Evolutionary conservation across 371 early-diverging fungal species (phyloP).

Genomic region (Syncephalastrum contaminatum): DNA sequence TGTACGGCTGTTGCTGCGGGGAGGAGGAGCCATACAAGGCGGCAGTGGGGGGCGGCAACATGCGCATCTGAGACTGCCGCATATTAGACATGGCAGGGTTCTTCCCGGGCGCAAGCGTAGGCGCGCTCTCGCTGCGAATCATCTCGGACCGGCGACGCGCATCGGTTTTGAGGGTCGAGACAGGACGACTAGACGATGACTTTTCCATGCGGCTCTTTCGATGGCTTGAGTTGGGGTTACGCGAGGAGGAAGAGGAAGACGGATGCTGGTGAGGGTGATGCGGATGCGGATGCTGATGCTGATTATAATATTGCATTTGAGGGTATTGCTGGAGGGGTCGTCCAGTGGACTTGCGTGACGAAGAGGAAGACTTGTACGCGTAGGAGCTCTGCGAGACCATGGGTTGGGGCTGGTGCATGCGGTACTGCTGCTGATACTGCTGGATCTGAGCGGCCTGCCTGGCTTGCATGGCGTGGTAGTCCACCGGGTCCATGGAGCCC

Average conservation of each 20-base stretch:
- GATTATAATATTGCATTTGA: constrained; percentile 1
- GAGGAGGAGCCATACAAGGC: neutral
- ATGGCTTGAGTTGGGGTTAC: constrained; percentile 18
- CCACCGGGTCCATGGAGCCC: constrained; percentile 1
- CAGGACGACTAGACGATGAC: constrained; percentile 1
- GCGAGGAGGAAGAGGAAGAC: constrained; percentile 29
- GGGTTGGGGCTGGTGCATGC: constrained; percentile 19
- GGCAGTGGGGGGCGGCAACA: neutral
- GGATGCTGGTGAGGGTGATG: constrained; percentile 16
- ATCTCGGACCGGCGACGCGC: constrained; percentile 9
- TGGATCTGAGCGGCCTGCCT: constrained; percentile 23
- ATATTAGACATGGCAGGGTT: too few relatives aligned
- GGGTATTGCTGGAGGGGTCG: too few relatives aligned
- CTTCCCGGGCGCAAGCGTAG: constrained; percentile 2
- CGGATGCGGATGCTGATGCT: neutral
- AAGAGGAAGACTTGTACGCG: neutral
- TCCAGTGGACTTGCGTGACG: too few relatives aligned
- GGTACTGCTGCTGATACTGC: constrained; percentile 32
- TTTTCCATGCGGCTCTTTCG: constrained; percentile 17
- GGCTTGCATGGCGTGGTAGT: neutral
- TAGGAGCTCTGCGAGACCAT: neutral
- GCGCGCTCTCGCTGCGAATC: constrained; percentile 1
- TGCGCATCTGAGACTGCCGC: neutral
- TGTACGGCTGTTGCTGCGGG: constrained; percentile 5
- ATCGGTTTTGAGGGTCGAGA: constrained; percentile 2